Evolutionary conservation across 108 stramenopile species (phyloP).

Genomic region (Fragilaria crotonensis): DNA sequence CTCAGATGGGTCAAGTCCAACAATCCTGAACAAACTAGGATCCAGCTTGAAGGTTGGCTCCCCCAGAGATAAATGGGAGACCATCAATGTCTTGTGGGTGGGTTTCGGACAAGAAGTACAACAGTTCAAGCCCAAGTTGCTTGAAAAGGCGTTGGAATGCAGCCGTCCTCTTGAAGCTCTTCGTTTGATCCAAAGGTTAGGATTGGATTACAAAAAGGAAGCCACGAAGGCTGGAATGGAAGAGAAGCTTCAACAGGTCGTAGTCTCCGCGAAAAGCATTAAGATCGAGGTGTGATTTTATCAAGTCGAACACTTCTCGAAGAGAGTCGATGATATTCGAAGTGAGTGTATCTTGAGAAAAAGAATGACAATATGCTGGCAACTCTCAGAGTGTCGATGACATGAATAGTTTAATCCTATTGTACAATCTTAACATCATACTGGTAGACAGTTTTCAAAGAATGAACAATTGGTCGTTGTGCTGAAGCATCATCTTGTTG

Average conservation of each 20-base stretch:
- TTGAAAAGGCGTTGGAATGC: conserved; percentile 60
- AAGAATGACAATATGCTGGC: no score
- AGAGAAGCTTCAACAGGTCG: conserved; percentile 29
- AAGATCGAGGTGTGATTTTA: no score
- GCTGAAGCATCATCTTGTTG: no score
- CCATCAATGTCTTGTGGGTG: conserved; percentile 83
- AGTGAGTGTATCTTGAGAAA: no score
- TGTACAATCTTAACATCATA: no score
- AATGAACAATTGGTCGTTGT: no score
- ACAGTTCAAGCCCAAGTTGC: conserved; percentile 70
- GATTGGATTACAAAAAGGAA: conserved; percentile 66
- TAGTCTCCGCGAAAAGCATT: not conserved
- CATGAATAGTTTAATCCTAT: no score
- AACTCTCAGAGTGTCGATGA: no score
- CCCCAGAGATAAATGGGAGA: conserved; percentile 69
- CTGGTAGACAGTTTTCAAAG: no score
- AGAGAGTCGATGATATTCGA: no score
- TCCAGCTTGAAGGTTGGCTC: conserved; percentile 79
- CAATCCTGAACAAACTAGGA: conserved; percentile 80
- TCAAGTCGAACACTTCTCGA: no score
- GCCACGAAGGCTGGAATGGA: conserved; percentile 40
- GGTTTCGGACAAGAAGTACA: conserved; percentile 92
- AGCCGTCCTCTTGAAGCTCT: conserved; percentile 61
- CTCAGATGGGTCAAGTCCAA: conserved; percentile 71
- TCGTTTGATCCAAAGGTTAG: conserved; percentile 44